Evolutionary conservation across 306 rosid genomes (phyloP).

Genomic region (Coriaria nepalensis): DNA sequence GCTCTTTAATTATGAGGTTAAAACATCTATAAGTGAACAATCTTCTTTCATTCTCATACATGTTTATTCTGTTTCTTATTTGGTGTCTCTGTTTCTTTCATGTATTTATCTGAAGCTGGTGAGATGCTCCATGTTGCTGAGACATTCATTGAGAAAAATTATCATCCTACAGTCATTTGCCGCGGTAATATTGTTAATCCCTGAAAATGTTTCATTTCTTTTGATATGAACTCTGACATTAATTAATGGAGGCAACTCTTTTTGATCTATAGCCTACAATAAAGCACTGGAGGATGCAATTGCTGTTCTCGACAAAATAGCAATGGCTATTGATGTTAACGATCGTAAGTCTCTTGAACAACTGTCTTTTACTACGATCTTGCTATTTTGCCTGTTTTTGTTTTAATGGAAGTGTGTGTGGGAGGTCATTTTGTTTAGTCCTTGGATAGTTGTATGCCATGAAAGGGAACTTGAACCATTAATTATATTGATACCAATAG

Average conservation of each 20-base stretch:
- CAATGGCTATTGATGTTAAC: constrained; percentile 65
- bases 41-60: neutral
- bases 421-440: too few relatives aligned
- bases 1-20: too few relatives aligned
- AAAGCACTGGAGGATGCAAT: constrained; percentile 95
- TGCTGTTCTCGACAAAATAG: constrained; percentile 82
- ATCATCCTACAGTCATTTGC: constrained; percentile 92
- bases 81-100: neutral
- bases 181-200: constrained; percentile 44
- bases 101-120: constrained; percentile 53
- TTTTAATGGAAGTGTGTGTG: too few relatives aligned
- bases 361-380: neutral
- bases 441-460: too few relatives aligned
- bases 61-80: neutral
- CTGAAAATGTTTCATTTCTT: constrained; percentile 2
- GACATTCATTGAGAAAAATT: constrained; percentile 74
- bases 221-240: neutral
- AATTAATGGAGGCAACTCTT: constrained; percentile 3
- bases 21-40: too few relatives aligned
- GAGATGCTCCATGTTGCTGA: constrained; percentile 99
- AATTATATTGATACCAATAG: too few relatives aligned
- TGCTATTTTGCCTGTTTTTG: too few relatives aligned
- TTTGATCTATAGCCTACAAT: constrained; percentile 56
- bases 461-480: too few relatives aligned
- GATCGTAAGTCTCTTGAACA: constrained; percentile 57